Base-by-base conservation (phyloP, 73 alveolate species). In the Blepharisma japonicum region DNA sequence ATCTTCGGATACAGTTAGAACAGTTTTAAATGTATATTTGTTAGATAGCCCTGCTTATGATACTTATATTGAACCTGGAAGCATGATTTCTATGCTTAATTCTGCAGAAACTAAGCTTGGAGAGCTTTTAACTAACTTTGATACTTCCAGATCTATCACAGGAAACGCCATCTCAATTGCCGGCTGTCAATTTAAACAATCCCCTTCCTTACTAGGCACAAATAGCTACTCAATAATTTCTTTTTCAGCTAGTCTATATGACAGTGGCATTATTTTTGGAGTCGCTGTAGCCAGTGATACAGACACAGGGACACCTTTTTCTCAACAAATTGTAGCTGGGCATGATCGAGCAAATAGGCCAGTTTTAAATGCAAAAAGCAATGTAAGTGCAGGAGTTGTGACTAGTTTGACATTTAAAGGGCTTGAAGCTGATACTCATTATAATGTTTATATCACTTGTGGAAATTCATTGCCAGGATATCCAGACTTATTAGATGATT, bases 251-350 rank as follows among this genome's bases (percentile, higher is more conserved):
- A 50, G 50, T 7, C 55, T 82, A 5, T 77, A 50, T 79, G 56
- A 47, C 46, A 53, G 38, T 14, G 89, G 89, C 6, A 45, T 20
- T 5, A 18, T 82, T 32, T 82, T 56, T 66, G 88, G 68, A 8
- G 72, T 82, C 0, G 83, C 89, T 53, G 81, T 82, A 9, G 8
- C 71, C 7, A 71, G 71, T 11, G 67, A 71, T 5, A 55, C 18
- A n/a, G 86, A 82, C 55, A 77, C 89, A 27, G 70, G 84, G 8
- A 23, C 61, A 3, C 86, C 86, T 5, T 32, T 56, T 6, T 68
- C 81, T 6, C 76, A 55, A 39, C 78, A 82, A 56, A 74, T 82
- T 39, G 50, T 79, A 68, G 46, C 68, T 55, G 86, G 86, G 21
- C 72, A 39, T 56, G 84, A 82, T 78, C 54, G 81, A 42, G 46